Evolutionary conservation across 345 rosid genomes (phyloP).

Genomic region (Aethionema arabicum): DNA sequence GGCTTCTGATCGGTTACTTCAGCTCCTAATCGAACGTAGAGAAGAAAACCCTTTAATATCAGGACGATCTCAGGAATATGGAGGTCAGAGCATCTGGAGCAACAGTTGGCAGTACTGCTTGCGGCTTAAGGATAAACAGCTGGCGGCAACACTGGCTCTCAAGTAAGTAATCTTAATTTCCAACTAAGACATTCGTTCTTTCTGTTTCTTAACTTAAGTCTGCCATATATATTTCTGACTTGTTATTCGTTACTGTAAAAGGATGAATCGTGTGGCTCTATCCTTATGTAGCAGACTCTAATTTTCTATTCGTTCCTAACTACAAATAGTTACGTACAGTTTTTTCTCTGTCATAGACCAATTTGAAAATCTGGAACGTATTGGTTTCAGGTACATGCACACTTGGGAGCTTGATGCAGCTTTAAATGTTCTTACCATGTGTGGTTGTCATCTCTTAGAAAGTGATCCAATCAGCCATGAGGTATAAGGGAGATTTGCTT

Average conservation of each 20-base stretch:
- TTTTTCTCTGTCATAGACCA: constrained; percentile 1
- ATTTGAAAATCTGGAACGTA: constrained; percentile 8
- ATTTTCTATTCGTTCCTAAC: constrained; percentile 3
- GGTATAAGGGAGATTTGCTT: constrained; percentile 46
- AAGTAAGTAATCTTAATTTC: constrained; percentile 53
- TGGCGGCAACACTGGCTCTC: constrained; percentile 87
- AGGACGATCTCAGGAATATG: constrained; percentile 57
- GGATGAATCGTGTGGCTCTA: constrained; percentile 6
- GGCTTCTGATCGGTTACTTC: constrained; percentile 84
- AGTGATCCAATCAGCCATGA: constrained; percentile 62
- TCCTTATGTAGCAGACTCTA: constrained; percentile 5
- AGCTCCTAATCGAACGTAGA: constrained; percentile 69
- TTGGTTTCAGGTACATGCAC: constrained; percentile 69
- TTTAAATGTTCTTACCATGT: constrained; percentile 94
- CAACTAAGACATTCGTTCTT: constrained; percentile 1
- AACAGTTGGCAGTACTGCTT: constrained; percentile 96
- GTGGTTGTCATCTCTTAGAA: constrained; percentile 82
- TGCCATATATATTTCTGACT: neutral
- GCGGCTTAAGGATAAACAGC: constrained; percentile 87
- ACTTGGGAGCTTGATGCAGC: constrained; percentile 94
- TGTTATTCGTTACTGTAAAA: neutral
- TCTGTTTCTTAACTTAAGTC: neutral
- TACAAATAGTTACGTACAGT: constrained; percentile 16
- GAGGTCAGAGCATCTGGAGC: constrained; percentile 65
- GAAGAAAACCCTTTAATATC: constrained; percentile 57